These are phyloP conservation scores for Stemphylium lycopersici DNA, from an alignment of 2,329 filamentous ascomycete genomes.

Conservation along the genomic window DNA sequence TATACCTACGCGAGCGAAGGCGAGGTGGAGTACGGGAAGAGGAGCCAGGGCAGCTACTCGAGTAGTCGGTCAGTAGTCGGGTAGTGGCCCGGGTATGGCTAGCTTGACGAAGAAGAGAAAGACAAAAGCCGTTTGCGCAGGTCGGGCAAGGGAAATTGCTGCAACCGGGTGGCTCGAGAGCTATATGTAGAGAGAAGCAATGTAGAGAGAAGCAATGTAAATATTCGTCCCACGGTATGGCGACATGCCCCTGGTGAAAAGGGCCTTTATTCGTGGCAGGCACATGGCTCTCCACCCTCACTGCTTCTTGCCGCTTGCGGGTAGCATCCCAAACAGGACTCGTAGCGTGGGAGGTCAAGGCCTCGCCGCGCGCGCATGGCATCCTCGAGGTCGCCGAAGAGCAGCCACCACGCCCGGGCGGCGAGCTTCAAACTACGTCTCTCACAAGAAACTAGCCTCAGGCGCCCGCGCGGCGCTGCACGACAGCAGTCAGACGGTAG, in stretches of 20 bases:
- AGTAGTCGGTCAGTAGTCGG: slow-evolving; percentile 1
- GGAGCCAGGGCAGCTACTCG: background rate
- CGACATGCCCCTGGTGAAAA: background rate
- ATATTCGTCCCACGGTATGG: background rate
- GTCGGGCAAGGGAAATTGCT: background rate
- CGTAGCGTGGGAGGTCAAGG: slow-evolving; percentile 18
- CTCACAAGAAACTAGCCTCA: background rate
- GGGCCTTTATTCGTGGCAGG: slow-evolving; percentile 6
- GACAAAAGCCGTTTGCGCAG: background rate
- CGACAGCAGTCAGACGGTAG: background rate
- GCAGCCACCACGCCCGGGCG: slow-evolving; percentile 13
- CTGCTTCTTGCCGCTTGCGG: slow-evolving; percentile 2
- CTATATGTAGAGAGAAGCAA: background rate
- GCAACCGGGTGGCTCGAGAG: background rate
- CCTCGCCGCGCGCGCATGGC: slow-evolving; percentile 28
- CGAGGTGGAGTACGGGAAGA: background rate
- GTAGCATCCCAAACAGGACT: slow-evolving; percentile 13
- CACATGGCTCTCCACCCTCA: slow-evolving; percentile 10
- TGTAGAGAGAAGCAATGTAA: background rate
- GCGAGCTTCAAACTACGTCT: background rate
- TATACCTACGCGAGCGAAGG: background rate
- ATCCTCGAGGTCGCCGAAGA: slow-evolving; percentile 27
- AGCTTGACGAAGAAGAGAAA: background rate
- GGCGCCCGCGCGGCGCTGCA: background rate
- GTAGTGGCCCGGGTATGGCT: background rate